These are phyloP conservation scores for Fragaria ananassa DNA, from an alignment of 306 rosid genomes.

Conservation along the genomic window DNA sequence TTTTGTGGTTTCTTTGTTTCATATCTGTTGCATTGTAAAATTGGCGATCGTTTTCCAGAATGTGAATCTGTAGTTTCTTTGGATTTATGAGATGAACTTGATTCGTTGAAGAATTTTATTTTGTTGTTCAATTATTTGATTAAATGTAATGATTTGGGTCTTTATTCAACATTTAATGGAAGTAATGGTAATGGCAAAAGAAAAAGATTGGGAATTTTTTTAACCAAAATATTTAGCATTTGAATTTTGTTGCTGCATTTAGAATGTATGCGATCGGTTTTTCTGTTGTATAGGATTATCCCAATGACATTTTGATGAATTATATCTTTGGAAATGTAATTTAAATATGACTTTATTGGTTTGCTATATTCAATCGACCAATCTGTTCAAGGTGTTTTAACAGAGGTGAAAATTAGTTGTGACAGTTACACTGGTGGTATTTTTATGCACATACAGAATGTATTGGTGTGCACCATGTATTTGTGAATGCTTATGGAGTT, in stretches of 20 bases:
- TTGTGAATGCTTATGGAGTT: neutral
- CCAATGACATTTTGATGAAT: neutral
- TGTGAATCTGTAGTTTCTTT: neutral
- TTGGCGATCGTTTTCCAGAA: neutral
- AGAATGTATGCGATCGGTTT: neutral
- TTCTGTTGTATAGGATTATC: neutral
- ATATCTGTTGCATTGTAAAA: constrained; percentile 9
- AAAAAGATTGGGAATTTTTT: neutral
- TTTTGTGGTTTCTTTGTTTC: neutral
- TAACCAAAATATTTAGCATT: neutral
- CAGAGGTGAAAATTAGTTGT: neutral
- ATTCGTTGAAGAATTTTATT: neutral
- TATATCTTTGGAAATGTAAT: neutral
- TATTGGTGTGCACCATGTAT: neutral
- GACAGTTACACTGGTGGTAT: neutral
- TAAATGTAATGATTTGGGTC: neutral
- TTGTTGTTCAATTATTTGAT: neutral
- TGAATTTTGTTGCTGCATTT: neutral
- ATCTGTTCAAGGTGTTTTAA: neutral
- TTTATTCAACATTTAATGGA: neutral
- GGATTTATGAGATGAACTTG: neutral
- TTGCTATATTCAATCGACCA: neutral
- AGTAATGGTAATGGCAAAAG: neutral
- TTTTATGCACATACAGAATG: neutral
- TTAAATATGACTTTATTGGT: neutral